A percentile compares a stretch with the other conserved stretches of the same genome.
These are phyloP conservation scores for Picochlorum costavermella DNA, from an alignment of 139 green algal genomes.

Conservation along the genomic window DNA sequence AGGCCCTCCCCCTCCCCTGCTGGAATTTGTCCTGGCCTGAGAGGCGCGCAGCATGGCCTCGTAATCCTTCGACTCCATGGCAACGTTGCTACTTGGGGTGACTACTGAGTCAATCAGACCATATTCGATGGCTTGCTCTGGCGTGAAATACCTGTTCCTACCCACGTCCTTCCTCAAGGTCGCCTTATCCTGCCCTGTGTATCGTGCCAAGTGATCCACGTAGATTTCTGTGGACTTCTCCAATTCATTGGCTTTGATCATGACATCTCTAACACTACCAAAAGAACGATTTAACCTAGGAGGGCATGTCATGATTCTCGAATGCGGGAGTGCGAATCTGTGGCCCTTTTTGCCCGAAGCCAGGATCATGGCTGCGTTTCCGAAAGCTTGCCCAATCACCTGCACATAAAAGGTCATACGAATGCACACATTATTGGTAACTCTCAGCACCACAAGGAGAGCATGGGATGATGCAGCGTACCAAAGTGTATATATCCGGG, in stretches of 20 bases:
- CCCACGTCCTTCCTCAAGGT: conserved; percentile 42
- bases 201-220: conserved; percentile 52
- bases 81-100: conserved; percentile 39
- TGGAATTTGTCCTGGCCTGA: neutral
- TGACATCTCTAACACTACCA: conserved; percentile 55
- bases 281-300: conserved; percentile 47
- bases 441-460: neutral
- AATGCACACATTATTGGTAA: conserved; percentile 19
- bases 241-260: conserved; percentile 82
- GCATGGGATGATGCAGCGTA: conserved; percentile 5
- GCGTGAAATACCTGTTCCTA: conserved; percentile 57
- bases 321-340: conserved; percentile 80
- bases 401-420: conserved; percentile 50
- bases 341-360: conserved; percentile 82
- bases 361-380: conserved; percentile 89
- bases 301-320: conserved; percentile 48
- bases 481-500: conserved; percentile 45
- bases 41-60: conserved; percentile 32
- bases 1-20: neutral
- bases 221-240: conserved; percentile 62
- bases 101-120: conserved; percentile 83
- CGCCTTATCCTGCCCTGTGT: conserved; percentile 56
- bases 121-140: conserved; percentile 80
- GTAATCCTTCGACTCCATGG: conserved; percentile 53
- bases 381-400: conserved; percentile 76